Evolutionary conservation across 768 basidiomycete genomes (phyloP), one percentile per base, ranked within the genome.

Genomic region (Lentinula sp.): DNA sequence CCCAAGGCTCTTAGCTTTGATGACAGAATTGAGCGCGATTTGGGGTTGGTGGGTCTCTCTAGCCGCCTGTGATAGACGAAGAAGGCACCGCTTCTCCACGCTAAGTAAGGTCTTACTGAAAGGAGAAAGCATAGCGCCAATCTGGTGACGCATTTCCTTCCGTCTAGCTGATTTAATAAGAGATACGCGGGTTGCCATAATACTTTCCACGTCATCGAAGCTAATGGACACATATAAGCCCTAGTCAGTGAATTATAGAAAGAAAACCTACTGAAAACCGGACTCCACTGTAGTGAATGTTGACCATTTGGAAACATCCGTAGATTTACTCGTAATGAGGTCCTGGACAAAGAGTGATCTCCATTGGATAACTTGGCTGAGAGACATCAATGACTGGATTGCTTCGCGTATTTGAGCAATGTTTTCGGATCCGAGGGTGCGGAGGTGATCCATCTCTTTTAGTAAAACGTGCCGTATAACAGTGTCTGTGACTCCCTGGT

Each of bases 1-100:
- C 62, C 84, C 84, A 4, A 95, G 73, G 40, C 74, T 77, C 68
- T 90, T 88, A 0, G 93, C 92, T 31, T 84, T 82, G 34, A 91
- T 78, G 40, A 95, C 78, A 4, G 95, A 86, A 67, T 96, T 98
- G 31, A 97, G 73, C 0, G 96, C 92, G 39, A 94, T 82, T 67
- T 97, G 95, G 15, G 83, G 71, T 53, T 91, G 83, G 56, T 83
- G 79, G 0, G 84, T 80, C 40, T 77, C 70, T 18, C 95, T 80
- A 13, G 96, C 94, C 31, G 84, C 86, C 66, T 79, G 74, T 13
- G 86, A 93, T 60, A 97, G 76, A 16, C 77, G 77, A 34, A 95
- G 71, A 7, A 96, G 83, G 66, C 88, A 93, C 1, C 73, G 68
- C 46, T 82, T 88, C 70, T 97, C 91, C 1, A 89, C 67, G 3